Conservation (phyloP, 768 basidiomycete genomes). For the Pulveroboletus sp. region DNA sequence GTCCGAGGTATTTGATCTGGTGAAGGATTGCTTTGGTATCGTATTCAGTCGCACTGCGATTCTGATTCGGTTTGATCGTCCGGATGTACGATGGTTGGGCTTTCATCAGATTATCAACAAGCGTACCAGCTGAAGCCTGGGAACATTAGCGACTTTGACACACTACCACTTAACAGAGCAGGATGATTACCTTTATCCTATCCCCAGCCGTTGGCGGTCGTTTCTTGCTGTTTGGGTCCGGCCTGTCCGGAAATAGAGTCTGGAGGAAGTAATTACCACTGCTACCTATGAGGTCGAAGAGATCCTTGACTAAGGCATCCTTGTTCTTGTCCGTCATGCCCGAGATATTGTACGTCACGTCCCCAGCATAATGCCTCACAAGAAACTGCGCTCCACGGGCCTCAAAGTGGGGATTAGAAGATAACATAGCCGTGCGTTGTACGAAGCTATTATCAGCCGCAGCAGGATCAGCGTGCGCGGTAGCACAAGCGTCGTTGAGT, state of each 20-base stretch:
- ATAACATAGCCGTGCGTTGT: slow-evolving; percentile 77
- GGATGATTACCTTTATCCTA: slow-evolving; percentile 76
- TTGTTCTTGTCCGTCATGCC: slow-evolving; percentile 99
- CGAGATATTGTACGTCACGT: slow-evolving; percentile 94
- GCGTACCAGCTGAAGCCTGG: slow-evolving; percentile 86
- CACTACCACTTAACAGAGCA: not conserved
- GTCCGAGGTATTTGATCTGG: slow-evolving; percentile 97
- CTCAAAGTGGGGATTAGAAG: slow-evolving; percentile 91
- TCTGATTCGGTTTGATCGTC: slow-evolving; percentile 98
- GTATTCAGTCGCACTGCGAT: slow-evolving; percentile 87
- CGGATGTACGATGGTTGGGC: slow-evolving; percentile 97
- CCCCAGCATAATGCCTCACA: slow-evolving; percentile 95
- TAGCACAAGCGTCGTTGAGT: slow-evolving; percentile 97
- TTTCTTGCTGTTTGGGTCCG: slow-evolving; percentile 96
- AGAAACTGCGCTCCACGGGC: slow-evolving; percentile 91
- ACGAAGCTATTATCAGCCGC: slow-evolving; percentile 97
- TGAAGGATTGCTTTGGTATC: slow-evolving; percentile 93
- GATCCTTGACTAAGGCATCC: slow-evolving; percentile 91
- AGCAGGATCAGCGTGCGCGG: slow-evolving; percentile 93
- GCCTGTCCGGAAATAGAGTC: slow-evolving; percentile 85
- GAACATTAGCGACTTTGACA: not conserved
- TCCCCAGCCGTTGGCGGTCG: slow-evolving; percentile 96
- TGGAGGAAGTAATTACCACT: slow-evolving; percentile 86
- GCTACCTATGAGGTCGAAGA: slow-evolving; percentile 80
- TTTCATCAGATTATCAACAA: slow-evolving; percentile 97